Conservation (phyloP, 2,329 filamentous ascomycete species). For the Xylariaceae sp. region DNA sequence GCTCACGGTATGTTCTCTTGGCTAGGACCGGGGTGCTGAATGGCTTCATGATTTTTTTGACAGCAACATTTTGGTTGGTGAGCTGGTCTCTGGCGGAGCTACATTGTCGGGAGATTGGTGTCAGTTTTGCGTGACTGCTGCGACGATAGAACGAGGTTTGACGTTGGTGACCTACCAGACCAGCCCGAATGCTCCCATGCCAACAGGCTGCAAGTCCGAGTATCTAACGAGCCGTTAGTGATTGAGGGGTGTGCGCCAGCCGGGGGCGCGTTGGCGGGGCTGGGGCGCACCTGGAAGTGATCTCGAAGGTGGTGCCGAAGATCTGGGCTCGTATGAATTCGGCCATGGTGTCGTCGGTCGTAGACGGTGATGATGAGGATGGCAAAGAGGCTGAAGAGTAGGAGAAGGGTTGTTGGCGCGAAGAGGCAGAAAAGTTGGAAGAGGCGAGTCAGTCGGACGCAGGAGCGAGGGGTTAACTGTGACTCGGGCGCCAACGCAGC, state of each 20-base stretch:
- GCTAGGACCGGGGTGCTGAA: conserved; percentile 98
- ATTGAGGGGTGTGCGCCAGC: conserved; percentile 7
- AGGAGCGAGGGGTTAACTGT: background rate
- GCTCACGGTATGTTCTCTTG: conserved; percentile 94
- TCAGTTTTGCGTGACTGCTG: background rate
- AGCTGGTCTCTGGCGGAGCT: conserved; percentile 98
- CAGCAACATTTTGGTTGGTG: conserved; percentile 91
- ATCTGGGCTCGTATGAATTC: conserved; percentile 99
- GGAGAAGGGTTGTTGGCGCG: conserved; percentile 1
- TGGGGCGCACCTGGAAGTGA: conserved; percentile 79
- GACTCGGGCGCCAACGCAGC: too few relatives aligned
- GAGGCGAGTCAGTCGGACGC: background rate
- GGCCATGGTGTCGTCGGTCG: conserved; percentile 66
- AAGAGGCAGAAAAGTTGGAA: background rate
- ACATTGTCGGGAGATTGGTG: background rate
- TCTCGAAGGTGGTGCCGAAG: conserved; percentile 99
- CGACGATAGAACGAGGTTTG: background rate
- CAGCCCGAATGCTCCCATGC: conserved; percentile 97
- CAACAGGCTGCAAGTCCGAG: conserved; percentile 95
- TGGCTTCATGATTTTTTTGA: conserved; percentile 99
- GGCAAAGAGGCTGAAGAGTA: conserved; percentile 1
- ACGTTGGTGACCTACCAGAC: conserved; percentile 68
- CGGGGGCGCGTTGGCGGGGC: background rate
- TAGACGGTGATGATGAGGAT: conserved; percentile 7
- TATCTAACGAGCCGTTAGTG: conserved; percentile 58